Base-by-base conservation (phyloP, 75 land plant species). In the Azolla pinnata region DNA sequence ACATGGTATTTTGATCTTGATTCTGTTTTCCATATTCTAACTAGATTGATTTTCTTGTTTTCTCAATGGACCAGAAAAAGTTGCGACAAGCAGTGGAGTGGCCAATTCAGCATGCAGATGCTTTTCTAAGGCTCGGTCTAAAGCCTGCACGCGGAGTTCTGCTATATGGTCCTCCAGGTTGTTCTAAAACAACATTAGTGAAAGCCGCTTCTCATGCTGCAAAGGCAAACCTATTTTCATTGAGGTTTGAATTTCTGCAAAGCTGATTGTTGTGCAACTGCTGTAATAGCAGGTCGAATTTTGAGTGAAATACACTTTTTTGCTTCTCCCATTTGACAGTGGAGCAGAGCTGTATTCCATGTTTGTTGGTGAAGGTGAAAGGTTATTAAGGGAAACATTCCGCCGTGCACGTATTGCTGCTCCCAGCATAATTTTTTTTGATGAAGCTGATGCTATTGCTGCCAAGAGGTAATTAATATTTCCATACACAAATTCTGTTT, bases 291-390 rank as follows among this genome's bases (percentile, higher is more conserved):
- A 50, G 53, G 17, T 17, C 53, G 17, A 50, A 7, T 20, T 50
- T 50, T 50, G 40, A 35, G 12, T 35, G 40, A 5, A 35, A 35
- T 5, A 35, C 5, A n/a, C n/a, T n/a, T n/a, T 24, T 21, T 2
- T 52, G 29, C 4, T 52, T 38, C 1, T 25, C 2, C 57, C 24
- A 55, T 16, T 14, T 16, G 26, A 32, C 81, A 86, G 96, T 70
- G 82, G 87, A 60, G 93, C 97, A 68, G 97, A 90, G 24, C 40
- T 90, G 1, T 81, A 79, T 52, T 90, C 96, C 35, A 90, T 79
- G 92, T 90, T 83, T 72, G 91, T 90, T 64, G 97, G 97, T 47
- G 97, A 90, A 61, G 93, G 97, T 14, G 97, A 87, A 70, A 83
- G 85, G 24, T 63, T 87, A 40, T 48, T 90, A 28, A 82, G 97